Evolutionary conservation across 306 rosid genomes (phyloP).

Genomic region (Cicer judaicum): DNA sequence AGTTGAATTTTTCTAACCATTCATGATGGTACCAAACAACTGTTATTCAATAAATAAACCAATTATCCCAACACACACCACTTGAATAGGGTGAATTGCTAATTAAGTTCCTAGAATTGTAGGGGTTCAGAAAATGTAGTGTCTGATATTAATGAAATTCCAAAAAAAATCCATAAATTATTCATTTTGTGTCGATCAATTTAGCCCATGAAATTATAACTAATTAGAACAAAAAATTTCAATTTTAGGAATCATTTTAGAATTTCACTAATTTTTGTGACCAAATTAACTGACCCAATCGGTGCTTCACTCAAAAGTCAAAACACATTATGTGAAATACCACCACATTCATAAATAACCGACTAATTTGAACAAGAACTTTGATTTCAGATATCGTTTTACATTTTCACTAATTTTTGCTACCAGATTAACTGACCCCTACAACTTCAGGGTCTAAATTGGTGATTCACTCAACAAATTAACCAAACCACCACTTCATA

Average conservation of each 20-base stretch:
- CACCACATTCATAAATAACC: too few relatives aligned
- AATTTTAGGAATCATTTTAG: background rate
- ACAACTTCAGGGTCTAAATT: background rate
- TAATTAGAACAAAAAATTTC: background rate
- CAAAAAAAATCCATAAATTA: background rate
- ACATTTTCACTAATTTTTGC: background rate
- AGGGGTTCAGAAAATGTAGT: background rate
- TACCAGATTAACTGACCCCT: background rate
- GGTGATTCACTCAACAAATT: conserved; percentile 4
- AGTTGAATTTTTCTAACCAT: background rate
- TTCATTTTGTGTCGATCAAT: background rate
- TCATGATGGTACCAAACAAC: background rate
- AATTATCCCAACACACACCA: background rate
- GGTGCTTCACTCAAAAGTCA: background rate
- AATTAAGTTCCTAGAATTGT: background rate
- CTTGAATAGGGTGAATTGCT: background rate
- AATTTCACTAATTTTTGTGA: background rate
- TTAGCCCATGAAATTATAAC: background rate
- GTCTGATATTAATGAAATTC: background rate
- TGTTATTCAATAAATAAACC: background rate
- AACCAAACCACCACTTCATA: conserved; percentile 7
- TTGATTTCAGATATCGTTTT: background rate
- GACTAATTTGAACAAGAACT: background rate
- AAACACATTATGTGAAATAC: too few relatives aligned
- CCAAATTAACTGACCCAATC: background rate